Evolutionary conservation across 2,329 filamentous ascomycete species (phyloP).

Genomic region (Teratosphaeria zuluensis): DNA sequence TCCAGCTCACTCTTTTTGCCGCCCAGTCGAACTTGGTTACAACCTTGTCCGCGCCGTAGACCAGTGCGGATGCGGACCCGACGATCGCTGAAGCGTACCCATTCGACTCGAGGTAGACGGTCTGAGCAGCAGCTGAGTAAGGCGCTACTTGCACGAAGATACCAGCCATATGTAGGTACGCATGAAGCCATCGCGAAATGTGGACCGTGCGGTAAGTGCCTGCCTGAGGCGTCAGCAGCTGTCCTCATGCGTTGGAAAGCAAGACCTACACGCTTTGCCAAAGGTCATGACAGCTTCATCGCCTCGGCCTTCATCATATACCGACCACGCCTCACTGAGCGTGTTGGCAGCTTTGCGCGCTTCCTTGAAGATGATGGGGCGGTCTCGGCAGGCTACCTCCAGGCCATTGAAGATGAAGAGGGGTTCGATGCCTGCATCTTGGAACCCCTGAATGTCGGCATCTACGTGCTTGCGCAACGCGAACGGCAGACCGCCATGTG

Average conservation of each 20-base stretch:
- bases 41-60: constrained; percentile 73
- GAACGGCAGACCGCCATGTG: constrained; percentile 77
- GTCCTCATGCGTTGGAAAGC: not conserved
- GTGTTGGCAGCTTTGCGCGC: constrained; percentile 15
- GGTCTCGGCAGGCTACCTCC: constrained; percentile 12
- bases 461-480: constrained; percentile 65
- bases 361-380: constrained; percentile 16
- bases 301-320: constrained; percentile 74
- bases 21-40: constrained; percentile 64
- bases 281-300: constrained; percentile 78
- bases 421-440: constrained; percentile 56
- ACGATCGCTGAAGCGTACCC: constrained; percentile 65
- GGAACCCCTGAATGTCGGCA: constrained; percentile 64
- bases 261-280: constrained; percentile 61
- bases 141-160: constrained; percentile 76
- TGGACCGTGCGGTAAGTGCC: constrained; percentile 62
- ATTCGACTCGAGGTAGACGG: constrained; percentile 68
- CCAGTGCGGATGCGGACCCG: constrained; percentile 73
- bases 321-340: constrained; percentile 61
- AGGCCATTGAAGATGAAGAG: constrained; percentile 91
- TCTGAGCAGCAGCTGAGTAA: constrained; percentile 73
- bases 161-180: constrained; percentile 57
- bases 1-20: constrained; percentile 53
- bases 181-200: constrained; percentile 68
- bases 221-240: constrained; percentile 27